Base-by-base conservation (phyloP, 352 stramenopile genomes). In the Phytopythium aichiense region DNA sequence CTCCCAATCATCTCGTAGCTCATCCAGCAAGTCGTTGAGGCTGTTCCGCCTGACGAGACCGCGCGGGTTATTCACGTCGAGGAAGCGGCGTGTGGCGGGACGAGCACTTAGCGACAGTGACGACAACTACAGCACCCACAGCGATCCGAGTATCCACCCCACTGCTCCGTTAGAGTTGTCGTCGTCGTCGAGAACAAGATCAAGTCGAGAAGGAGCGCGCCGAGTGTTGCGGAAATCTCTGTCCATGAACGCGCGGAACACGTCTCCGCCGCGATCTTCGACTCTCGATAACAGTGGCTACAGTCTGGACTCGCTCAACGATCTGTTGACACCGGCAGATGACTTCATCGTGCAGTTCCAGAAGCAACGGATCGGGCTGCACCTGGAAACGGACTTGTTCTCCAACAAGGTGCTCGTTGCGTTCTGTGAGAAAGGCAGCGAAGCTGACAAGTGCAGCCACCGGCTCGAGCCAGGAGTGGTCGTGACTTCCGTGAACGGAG, bases 401-500 rank as follows among this genome's bases (percentile, higher is more conserved):
- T 82, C 74, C 2, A 89, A 78, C 65, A 74, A 79, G 30, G 72
- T 89, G 16, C 59, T 87, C 4, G 78, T 93, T 4, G 74, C 78
- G 18, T 73, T 73, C 43, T 91, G 79, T 25, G 81, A 93, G 35
- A 79, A 84, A 40, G 64, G 83, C 51, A 88, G 77, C 37, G 81
- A 93, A 61, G 81, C 76, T 4, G 67, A 73, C 16, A 54, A 70
- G 40, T 73, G 64, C 31, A 61, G 63, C 23, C 53, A 74, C 45
- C 33, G n/a, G n/a, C 85, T 92, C 9, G 68, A 76, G 7, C 63
- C 69, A 16, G 85, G 85, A 15, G 73, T 89, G 30, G 56, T 89
- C 8, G 63, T 94, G 55, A 82, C 77, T 0, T 91, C 82, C 0
- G 71, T 92, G 11, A 90, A 94, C 61, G 85, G 82, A 23, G 28